Evolutionary conservation across 176 grass and related monocot genomes (phyloP).

Genomic region (Musa acuminata): DNA sequence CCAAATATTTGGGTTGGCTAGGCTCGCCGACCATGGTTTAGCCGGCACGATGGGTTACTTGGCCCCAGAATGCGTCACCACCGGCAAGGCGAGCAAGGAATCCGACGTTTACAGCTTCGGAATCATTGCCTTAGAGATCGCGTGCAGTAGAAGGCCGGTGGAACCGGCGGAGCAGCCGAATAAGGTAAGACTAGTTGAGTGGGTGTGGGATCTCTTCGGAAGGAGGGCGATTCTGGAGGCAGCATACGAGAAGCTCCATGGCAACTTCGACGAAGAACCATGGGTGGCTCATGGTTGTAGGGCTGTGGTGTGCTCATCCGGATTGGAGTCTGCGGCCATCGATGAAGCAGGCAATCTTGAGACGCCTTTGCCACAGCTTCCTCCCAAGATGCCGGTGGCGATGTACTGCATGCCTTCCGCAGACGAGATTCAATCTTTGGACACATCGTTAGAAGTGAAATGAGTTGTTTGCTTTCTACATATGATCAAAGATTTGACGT

Average conservation of each 20-base stretch:
- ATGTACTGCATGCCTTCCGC: neutral
- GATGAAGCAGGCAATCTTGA: neutral
- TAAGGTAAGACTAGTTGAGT: conserved; percentile 29
- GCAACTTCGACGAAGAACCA: conserved; percentile 42
- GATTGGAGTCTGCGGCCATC: neutral
- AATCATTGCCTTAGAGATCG: conserved; percentile 53
- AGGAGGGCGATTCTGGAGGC: conserved; percentile 44
- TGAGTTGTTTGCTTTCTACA: too few species aligned
- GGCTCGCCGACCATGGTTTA: conserved; percentile 44
- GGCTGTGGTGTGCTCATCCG: conserved; percentile 69
- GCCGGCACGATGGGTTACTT: conserved; percentile 61
- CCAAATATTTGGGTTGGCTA: conserved; percentile 58
- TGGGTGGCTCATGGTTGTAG: conserved; percentile 57
- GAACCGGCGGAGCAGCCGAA: neutral
- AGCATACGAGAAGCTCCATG: conserved; percentile 38
- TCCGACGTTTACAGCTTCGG: conserved; percentile 69
- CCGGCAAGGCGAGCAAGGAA: conserved; percentile 51
- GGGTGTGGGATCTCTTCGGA: conserved; percentile 66
- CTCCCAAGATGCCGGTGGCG: neutral
- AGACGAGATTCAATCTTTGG: too few species aligned
- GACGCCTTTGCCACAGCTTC: neutral
- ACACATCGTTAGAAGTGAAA: too few species aligned
- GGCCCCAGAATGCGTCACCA: conserved; percentile 53
- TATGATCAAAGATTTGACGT: too few species aligned
- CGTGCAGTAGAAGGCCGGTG: conserved; percentile 44